phyloP scores from a whole-genome alignment of 2,329 filamentous ascomycete genomes.

The Ascochyta koolunga region DNA sequence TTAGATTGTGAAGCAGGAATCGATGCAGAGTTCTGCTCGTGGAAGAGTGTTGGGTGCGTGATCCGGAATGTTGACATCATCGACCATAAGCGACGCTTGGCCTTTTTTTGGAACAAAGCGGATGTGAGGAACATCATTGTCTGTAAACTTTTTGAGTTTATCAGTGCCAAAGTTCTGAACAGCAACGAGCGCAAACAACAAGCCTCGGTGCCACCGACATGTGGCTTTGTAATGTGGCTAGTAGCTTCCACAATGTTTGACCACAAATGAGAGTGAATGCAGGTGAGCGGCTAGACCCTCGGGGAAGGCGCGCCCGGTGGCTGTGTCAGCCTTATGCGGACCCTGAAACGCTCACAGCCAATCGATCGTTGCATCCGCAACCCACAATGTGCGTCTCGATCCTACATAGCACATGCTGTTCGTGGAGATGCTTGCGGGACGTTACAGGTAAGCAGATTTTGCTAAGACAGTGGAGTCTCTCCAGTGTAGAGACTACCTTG shows the following conservation, averaged over 20 bases:
- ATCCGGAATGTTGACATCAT: slow-evolving; percentile 32
- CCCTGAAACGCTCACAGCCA: slow-evolving; percentile 12
- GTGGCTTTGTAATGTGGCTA: slow-evolving; percentile 31
- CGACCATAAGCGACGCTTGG: slow-evolving; percentile 20
- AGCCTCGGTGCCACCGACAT: slow-evolving; percentile 2
- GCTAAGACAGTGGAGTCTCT: slow-evolving; percentile 8
- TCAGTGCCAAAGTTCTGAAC: not conserved
- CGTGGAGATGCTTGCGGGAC: slow-evolving; percentile 13
- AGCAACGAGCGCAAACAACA: not conserved
- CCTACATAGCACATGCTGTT: not conserved
- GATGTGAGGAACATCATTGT: slow-evolving; percentile 1
- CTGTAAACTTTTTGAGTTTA: not conserved
- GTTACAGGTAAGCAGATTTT: slow-evolving; percentile 21
- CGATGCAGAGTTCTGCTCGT: slow-evolving; percentile 16
- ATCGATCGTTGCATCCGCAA: slow-evolving; percentile 1
- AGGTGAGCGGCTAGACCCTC: slow-evolving; percentile 13
- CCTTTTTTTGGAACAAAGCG: slow-evolving; percentile 2
- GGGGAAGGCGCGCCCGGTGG: slow-evolving; percentile 23
- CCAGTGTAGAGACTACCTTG: not conserved
- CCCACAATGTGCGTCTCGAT: slow-evolving; percentile 10
- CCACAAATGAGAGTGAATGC: slow-evolving; percentile 10
- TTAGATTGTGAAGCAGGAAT: slow-evolving; percentile 29
- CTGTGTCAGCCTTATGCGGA: slow-evolving; percentile 18
- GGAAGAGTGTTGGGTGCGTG: slow-evolving; percentile 10
- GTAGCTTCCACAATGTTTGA: slow-evolving; percentile 15